phyloP scores from a whole-genome alignment of 192 early-diverging fungal species.

The Linnemannia schmuckeri region DNA sequence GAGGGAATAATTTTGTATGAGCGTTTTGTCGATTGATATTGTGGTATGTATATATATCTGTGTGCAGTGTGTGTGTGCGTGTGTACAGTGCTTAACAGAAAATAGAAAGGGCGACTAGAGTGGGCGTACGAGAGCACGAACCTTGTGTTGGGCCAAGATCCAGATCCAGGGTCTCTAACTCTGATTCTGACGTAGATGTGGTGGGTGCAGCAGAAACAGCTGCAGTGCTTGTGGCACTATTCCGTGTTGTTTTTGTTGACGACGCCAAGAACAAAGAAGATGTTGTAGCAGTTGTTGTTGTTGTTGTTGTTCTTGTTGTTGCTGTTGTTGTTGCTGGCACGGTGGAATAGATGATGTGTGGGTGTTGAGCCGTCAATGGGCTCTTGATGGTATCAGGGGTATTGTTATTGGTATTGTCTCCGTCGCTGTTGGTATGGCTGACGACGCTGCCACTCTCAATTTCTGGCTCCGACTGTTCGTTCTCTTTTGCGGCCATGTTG shows the following conservation, averaged over 20 bases:
- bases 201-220: not conserved
- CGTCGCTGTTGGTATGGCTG: slow-evolving; percentile 1
- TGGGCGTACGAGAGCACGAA: slow-evolving; percentile 12
- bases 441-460: slow-evolving; percentile 6
- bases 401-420: not conserved
- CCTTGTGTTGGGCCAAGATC: slow-evolving; percentile 2
- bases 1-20: not conserved
- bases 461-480: slow-evolving; percentile 24
- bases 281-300: not conserved
- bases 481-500: not conserved
- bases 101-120: not conserved
- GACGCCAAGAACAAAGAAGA: not conserved
- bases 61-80: not conserved
- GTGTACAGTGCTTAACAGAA: not conserved
- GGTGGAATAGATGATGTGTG: slow-evolving; percentile 34
- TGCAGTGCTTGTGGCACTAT: not conserved
- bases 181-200: not conserved
- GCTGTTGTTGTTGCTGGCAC: not conserved
- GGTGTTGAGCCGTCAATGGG: slow-evolving; percentile 25
- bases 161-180: slow-evolving; percentile 8
- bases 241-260: not conserved
- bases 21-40: not conserved
- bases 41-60: not conserved
- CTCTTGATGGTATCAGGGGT: slow-evolving; percentile 10
- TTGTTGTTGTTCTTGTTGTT: not conserved